Evolutionary conservation across 2,329 filamentous ascomycete genomes (phyloP).

Genomic region (Apiospora koreana): DNA sequence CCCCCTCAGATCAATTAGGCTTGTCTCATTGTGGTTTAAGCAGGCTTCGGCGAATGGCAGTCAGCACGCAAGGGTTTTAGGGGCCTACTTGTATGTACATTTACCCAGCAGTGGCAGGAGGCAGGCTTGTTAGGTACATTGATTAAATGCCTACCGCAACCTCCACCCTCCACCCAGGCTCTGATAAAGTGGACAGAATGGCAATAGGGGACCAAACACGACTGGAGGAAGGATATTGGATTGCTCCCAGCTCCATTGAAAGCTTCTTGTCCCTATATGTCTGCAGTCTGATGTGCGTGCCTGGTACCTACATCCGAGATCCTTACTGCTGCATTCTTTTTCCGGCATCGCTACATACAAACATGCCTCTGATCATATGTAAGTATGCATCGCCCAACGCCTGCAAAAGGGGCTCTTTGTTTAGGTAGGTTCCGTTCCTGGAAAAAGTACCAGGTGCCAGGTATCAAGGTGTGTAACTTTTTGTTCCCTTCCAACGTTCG

Average conservation of each 20-base stretch:
- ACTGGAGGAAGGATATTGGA: background rate
- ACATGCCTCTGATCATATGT: too few species aligned
- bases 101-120: background rate
- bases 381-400: background rate
- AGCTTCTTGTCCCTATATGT: background rate
- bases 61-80: background rate
- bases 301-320: background rate
- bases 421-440: background rate
- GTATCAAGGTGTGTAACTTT: too few species aligned
- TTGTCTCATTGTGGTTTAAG: background rate
- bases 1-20: background rate
- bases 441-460: background rate
- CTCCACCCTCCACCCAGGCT: background rate
- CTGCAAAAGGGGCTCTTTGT: background rate
- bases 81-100: background rate
- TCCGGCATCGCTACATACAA: background rate
- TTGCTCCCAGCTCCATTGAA: background rate
- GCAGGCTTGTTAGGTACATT: background rate
- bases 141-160: background rate
- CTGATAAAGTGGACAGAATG: background rate
- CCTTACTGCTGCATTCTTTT: background rate
- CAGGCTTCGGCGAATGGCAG: background rate
- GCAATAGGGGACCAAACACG: slow-evolving; percentile 8
- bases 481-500: background rate
- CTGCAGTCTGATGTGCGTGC: background rate